Base-by-base conservation (phyloP, 176 grass and related monocot species). In the Echinochloa phyllopogon region DNA sequence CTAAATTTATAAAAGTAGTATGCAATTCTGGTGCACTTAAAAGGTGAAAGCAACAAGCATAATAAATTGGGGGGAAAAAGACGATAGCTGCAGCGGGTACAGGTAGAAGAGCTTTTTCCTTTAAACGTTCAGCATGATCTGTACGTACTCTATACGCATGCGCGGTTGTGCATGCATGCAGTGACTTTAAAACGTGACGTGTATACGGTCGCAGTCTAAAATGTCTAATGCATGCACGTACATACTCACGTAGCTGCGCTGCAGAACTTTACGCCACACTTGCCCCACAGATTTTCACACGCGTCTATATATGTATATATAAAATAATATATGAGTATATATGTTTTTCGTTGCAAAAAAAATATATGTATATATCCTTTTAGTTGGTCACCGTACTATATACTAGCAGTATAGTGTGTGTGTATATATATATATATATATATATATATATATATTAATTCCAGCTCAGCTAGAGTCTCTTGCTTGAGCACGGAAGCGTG, bases 401-500 rank as follows among this genome's bases (percentile, higher is more conserved):
- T 33, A 33, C 29, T 33, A 33, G 29, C 2, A 33, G 29, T 33
- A 33, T 33, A 33, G 29, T 33, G n/a, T n/a, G n/a, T n/a, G n/a
- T n/a, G n/a, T n/a, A n/a, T n/a, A n/a, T n/a, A n/a, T n/a, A n/a
- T n/a, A n/a, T n/a, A n/a, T n/a, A n/a, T n/a, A n/a, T n/a, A n/a
- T n/a, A n/a, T n/a, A n/a, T n/a, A n/a, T 52, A 17, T 52, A 11
- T 15, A 21, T 64, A 15, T 3, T 56, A 13, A 5, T 57, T 39
- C 17, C 24, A 60, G 12, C 8, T 4, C 1, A 27, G 8, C 63
- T 9, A 27, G 33, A 56, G 8, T 41, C 5, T 41, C 52, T 72
- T 82, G 40, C 10, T 72, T 72, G 53, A 60, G 40, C 53, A 82
- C 24, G 80, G 68, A 72, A 82, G 53, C 44, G 12, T 58, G 55